Base-by-base conservation (phyloP, 2,329 filamentous ascomycete genomes). In the Proliferodiscus dingleyae region DNA sequence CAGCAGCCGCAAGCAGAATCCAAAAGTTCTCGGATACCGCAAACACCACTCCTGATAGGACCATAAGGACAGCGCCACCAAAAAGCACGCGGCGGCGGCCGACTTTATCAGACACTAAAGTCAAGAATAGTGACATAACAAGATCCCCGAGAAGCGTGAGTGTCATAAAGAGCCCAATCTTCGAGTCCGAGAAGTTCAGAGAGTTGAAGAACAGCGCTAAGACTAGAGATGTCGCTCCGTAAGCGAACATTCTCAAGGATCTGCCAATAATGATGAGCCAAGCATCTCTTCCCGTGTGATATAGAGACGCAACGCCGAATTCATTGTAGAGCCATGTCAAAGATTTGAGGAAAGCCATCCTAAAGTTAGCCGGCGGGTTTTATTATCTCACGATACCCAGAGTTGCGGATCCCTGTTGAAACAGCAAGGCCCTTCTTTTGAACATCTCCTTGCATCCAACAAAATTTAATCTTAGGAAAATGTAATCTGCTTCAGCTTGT, bases 91-190 rank as follows among this genome's bases (percentile, higher is more conserved):
- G 65, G 24, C 71, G 67, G 19, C 79, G 69, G 2, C 80, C 80
- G 33, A 79, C 57, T 0, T 66, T 65, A 59, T 83, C 80, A n/a
- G 80, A 76, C 42, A 81, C 65, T 3, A 78, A 57, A 0, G 79
- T 80, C 30, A 83, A 68, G 9, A 75, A 22, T 36, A 81, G 70
- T 50, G 78, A 81, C 48, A 83, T 72, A 37, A 70, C 60, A 6
- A 78, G 70, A 60, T 83, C 80, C 16, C 80, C 80, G 5, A 70
- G 64, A 5, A 83, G 64, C 0, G 80, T 83, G 43, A 81, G 58
- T 0, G 77, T 81, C 79, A 83, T 83, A 64, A 83, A 83, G 1
- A 81, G 62, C 3, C 80, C 80, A 46, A 80, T 76, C n/a, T 65
- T 64, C 0, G 70, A 67, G 49, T 78, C 70, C 1, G 73, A 69